These are phyloP conservation scores for Wolfiporia cocos DNA, from an alignment of 1,284 basidiomycete genomes.

Conservation along the genomic window DNA sequence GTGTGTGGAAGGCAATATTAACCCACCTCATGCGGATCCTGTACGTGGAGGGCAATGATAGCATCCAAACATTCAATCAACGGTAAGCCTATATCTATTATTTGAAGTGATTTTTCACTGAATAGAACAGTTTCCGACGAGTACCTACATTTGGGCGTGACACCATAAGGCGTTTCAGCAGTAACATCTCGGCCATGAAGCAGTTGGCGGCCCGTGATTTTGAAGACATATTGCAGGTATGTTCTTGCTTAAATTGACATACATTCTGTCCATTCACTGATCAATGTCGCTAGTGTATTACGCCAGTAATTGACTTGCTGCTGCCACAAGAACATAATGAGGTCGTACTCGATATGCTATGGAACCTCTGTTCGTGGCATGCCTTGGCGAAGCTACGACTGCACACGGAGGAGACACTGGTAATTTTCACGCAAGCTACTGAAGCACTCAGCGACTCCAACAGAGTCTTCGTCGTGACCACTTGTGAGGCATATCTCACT, in stretches of 20 bases:
- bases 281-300: slow-evolving; percentile 16
- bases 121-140: slow-evolving; percentile 13
- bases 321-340: slow-evolving; percentile 15
- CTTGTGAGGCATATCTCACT: slow-evolving; percentile 13
- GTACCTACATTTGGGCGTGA: slow-evolving; percentile 22
- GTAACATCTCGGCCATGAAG: slow-evolving; percentile 21
- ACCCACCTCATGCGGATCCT: slow-evolving; percentile 7
- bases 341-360: slow-evolving; percentile 19
- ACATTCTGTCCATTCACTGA: background rate
- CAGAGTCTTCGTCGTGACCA: slow-evolving; percentile 14
- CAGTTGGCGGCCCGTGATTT: slow-evolving; percentile 23
- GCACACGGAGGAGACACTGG: slow-evolving; percentile 21
- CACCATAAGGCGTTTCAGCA: slow-evolving; percentile 19
- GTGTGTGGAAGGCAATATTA: slow-evolving; percentile 26
- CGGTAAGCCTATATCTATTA: slow-evolving; percentile 6
- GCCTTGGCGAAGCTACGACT: slow-evolving; percentile 24
- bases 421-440: slow-evolving; percentile 12
- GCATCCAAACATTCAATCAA: slow-evolving; percentile 8
- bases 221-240: slow-evolving; percentile 24
- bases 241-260: too few species aligned
- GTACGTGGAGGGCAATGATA: slow-evolving; percentile 1
- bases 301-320: slow-evolving; percentile 24
- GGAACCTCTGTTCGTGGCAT: slow-evolving; percentile 22
- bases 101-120: background rate
- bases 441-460: slow-evolving; percentile 12